Conservation (phyloP, 2,329 filamentous ascomycete genomes). For the Trichoderma sp. region DNA sequence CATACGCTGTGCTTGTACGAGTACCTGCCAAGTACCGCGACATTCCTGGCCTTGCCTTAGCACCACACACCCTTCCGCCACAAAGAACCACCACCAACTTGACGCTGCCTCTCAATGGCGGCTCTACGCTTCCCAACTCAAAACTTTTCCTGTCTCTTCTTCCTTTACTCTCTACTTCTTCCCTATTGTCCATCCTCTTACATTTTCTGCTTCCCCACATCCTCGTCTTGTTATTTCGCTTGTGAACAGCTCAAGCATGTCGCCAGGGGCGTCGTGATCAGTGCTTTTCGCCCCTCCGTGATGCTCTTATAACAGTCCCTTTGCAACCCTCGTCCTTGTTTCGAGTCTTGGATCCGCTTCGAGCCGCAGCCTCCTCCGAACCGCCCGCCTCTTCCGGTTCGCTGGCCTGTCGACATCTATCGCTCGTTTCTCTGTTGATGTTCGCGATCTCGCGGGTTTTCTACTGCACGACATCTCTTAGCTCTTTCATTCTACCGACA, state of each 20-base stretch:
- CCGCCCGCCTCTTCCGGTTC: slow-evolving; percentile 19
- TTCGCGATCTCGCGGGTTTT: background rate
- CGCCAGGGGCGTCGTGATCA: slow-evolving; percentile 36
- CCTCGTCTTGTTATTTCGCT: slow-evolving; percentile 23
- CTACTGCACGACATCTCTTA: background rate
- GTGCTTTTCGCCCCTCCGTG: slow-evolving; percentile 28
- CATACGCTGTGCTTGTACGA: background rate
- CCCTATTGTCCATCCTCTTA: background rate
- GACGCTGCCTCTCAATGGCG: slow-evolving; percentile 1
- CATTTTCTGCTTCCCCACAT: slow-evolving; percentile 7
- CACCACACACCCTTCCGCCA: slow-evolving; percentile 13
- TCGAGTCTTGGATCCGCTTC: slow-evolving; percentile 20
- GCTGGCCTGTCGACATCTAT: background rate
- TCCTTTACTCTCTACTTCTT: background rate
- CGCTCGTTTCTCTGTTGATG: slow-evolving; percentile 11
- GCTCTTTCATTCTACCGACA: background rate
- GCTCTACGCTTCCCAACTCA: slow-evolving; percentile 11
- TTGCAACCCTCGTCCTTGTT: slow-evolving; percentile 8
- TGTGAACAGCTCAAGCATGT: slow-evolving; percentile 32
- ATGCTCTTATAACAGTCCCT: slow-evolving; percentile 32
- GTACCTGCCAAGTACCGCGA: slow-evolving; percentile 19
- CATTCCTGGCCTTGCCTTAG: background rate
- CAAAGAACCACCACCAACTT: slow-evolving; percentile 5
- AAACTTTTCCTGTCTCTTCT: background rate
- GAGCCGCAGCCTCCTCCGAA: slow-evolving; percentile 19